A percentile compares a stretch with the other conserved stretches of the same genome.
phyloP scores from a whole-genome alignment of 495 filamentous ascomycete genomes.

The Cercophora samala region DNA sequence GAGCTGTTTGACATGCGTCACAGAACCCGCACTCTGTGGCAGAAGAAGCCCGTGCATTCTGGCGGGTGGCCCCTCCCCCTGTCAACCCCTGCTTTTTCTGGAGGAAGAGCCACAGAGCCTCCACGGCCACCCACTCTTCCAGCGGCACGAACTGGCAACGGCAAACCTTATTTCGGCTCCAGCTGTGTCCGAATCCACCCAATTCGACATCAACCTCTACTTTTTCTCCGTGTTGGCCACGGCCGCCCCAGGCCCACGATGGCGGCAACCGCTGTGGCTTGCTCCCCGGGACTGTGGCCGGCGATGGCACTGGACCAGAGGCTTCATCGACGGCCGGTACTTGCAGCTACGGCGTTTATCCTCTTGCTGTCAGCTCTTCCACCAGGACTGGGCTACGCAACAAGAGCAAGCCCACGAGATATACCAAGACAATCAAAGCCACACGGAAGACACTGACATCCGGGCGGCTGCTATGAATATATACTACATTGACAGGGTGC shows the following conservation, averaged over 20 bases:
- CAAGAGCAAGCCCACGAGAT: background rate
- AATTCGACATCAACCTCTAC: background rate
- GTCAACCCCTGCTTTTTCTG: slow-evolving; percentile 8
- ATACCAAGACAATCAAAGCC: background rate
- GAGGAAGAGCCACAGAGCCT: slow-evolving; percentile 3
- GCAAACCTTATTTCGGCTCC: slow-evolving; percentile 37
- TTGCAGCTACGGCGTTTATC: slow-evolving; percentile 3
- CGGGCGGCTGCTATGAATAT: slow-evolving; percentile 8
- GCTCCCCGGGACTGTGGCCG: background rate
- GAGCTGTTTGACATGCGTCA: slow-evolving; percentile 31
- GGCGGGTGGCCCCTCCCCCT: slow-evolving; percentile 4
- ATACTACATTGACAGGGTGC: background rate
- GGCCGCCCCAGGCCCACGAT: slow-evolving; percentile 11
- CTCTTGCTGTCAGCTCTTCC: background rate
- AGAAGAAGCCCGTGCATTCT: slow-evolving; percentile 20
- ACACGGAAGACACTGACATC: slow-evolving; percentile 6
- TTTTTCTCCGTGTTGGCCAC: slow-evolving; percentile 1
- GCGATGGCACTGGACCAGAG: slow-evolving; percentile 11
- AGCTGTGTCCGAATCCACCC: slow-evolving; percentile 22
- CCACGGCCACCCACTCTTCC: slow-evolving; percentile 8
- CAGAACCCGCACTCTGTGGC: slow-evolving; percentile 19
- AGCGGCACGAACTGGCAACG: slow-evolving; percentile 15
- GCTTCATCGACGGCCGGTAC: slow-evolving; percentile 2
- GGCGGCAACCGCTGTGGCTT: slow-evolving; percentile 11
- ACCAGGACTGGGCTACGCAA: background rate